phyloP scores from a whole-genome alignment of 805 yeast species.

The Zygosaccharomyces pseudorouxii region DNA sequence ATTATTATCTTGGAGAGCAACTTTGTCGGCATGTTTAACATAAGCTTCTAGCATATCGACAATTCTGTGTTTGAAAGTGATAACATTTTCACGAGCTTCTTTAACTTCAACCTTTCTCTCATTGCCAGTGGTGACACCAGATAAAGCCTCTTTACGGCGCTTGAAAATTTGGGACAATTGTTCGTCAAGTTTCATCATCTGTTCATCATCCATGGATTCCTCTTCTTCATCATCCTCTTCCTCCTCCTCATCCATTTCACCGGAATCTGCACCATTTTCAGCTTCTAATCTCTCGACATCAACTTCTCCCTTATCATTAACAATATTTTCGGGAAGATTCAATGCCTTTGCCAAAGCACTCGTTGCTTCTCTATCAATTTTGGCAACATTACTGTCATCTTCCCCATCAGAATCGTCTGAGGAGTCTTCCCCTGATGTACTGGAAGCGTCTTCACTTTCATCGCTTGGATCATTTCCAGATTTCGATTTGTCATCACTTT shows the following conservation, averaged over 20 bases:
- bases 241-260: constrained; percentile 40
- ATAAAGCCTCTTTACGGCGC: constrained; percentile 67
- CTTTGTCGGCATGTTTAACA: constrained; percentile 40
- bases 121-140: constrained; percentile 53
- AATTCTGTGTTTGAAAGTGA: constrained; percentile 70
- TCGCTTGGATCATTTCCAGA: constrained; percentile 31
- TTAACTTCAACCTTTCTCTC: constrained; percentile 67
- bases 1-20: constrained; percentile 11
- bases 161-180: constrained; percentile 79
- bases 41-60: constrained; percentile 72
- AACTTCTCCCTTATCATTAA: constrained; percentile 42
- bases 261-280: constrained; percentile 31
- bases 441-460: constrained; percentile 30
- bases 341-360: constrained; percentile 65
- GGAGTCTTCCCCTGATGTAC: constrained; percentile 29
- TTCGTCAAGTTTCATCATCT: constrained; percentile 90
- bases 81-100: constrained; percentile 75
- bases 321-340: constrained; percentile 52
- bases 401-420: constrained; percentile 31
- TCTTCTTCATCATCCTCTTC: constrained; percentile 56
- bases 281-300: constrained; percentile 46
- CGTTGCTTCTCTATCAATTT: constrained; percentile 51
- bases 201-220: constrained; percentile 92
- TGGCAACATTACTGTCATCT: constrained; percentile 41
- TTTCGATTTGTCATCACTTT: constrained; percentile 32